phyloP scores from a whole-genome alignment of 768 basidiomycete species.

The Sarcodon aspratus region DNA sequence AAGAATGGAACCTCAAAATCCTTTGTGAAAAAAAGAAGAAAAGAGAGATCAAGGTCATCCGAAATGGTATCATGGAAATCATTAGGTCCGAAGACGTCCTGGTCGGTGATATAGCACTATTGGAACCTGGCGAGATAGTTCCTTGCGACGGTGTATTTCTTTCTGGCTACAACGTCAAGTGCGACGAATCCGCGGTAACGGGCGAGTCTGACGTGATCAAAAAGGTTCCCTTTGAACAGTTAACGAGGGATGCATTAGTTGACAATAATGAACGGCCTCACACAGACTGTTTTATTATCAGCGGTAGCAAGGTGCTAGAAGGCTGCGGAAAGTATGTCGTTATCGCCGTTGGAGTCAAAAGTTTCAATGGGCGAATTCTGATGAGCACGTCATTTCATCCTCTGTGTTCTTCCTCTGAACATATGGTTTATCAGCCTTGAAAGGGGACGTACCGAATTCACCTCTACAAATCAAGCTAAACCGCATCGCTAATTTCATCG shows the following conservation, averaged over 20 bases:
- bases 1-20: constrained; percentile 91
- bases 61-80: constrained; percentile 15
- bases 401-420: background rate
- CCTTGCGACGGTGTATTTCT: constrained; percentile 96
- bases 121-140: constrained; percentile 93
- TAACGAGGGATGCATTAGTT: constrained; percentile 21
- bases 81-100: constrained; percentile 58
- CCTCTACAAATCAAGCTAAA: constrained; percentile 94
- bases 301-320: constrained; percentile 88
- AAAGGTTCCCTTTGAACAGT: constrained; percentile 76
- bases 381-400: constrained; percentile 56
- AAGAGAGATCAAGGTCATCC: constrained; percentile 66
- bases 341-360: constrained; percentile 83
- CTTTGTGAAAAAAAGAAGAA: constrained; percentile 96
- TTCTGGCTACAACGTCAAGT: constrained; percentile 84
- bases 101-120: constrained; percentile 84
- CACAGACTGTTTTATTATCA: constrained; percentile 85
- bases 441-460: constrained; percentile 78
- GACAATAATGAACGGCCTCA: constrained; percentile 33
- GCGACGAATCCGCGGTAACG: constrained; percentile 94
- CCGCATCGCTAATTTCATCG: constrained; percentile 87
- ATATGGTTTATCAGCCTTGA: constrained; percentile 46
- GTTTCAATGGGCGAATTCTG: constrained; percentile 96
- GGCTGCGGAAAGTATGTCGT: constrained; percentile 91
- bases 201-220: constrained; percentile 95